Percentiles rank a stretch among this genome's conserved stretches.
phyloP scores from a whole-genome alignment of 139 green algal genomes.

The Auxenochlorella pyrenoidosa region DNA sequence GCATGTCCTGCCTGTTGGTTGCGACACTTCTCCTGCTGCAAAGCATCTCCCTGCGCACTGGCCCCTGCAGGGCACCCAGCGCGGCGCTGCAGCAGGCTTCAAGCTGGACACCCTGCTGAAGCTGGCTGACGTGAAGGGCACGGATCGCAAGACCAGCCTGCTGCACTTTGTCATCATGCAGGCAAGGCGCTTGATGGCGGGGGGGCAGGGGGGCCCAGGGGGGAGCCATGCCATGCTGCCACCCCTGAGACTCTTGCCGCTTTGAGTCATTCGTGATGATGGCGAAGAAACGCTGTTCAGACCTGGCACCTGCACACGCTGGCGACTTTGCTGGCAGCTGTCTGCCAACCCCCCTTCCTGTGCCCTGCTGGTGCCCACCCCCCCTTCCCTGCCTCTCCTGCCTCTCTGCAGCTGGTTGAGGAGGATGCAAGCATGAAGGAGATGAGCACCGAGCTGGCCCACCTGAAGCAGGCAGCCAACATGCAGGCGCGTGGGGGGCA shows the following conservation, averaged over 20 bases:
- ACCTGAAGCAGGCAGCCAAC: conserved; percentile 59
- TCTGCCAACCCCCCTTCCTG: too few relatives aligned
- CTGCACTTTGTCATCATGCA: conserved; percentile 80
- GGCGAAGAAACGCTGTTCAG: too few relatives aligned
- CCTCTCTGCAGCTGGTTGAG: conserved; percentile 7
- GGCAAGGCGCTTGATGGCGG: background rate
- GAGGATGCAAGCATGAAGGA: conserved; percentile 39
- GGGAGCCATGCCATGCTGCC: too few relatives aligned
- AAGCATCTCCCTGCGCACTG: background rate
- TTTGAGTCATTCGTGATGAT: too few relatives aligned
- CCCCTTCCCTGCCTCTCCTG: background rate
- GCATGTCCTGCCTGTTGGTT: too few relatives aligned
- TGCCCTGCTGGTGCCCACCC: too few relatives aligned
- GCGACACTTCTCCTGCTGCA: background rate
- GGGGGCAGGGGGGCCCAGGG: too few relatives aligned
- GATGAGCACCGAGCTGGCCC: conserved; percentile 54
- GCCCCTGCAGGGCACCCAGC: conserved; percentile 56
- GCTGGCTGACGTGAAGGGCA: conserved; percentile 72
- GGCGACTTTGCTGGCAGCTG: too few relatives aligned
- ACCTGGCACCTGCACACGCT: too few relatives aligned
- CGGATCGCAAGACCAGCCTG: conserved; percentile 74
- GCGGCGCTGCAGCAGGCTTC: conserved; percentile 68
- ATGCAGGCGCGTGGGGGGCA: conserved; percentile 56
- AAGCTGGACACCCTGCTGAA: conserved; percentile 75
- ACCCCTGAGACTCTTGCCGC: too few relatives aligned